Percentiles rank a stretch among this genome's conserved stretches.
phyloP scores from a whole-genome alignment of 805 yeast species.

The Helenozyma baotianmanensis region DNA sequence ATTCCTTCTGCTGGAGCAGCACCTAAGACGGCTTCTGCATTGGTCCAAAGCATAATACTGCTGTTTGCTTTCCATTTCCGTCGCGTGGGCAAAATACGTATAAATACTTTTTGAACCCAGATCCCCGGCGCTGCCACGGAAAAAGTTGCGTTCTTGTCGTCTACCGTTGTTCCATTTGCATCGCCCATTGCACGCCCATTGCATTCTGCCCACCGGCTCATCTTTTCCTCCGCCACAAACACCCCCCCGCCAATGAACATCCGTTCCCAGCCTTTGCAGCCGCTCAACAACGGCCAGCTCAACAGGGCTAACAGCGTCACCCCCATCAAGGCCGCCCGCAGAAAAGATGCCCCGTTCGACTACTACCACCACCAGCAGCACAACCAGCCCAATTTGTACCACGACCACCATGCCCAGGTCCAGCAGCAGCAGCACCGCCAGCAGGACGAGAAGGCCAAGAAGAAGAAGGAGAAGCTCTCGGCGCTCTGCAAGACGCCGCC shows the following conservation, averaged over 20 bases:
- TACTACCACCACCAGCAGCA: slow-evolving; percentile 13
- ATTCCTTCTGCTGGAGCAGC: neutral
- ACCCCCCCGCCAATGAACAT: slow-evolving; percentile 9
- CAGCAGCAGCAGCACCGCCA: slow-evolving; percentile 20
- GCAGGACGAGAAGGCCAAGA: slow-evolving; percentile 29
- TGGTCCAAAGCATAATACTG: slow-evolving; percentile 16
- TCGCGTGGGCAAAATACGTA: too few species aligned
- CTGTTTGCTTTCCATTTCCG: neutral
- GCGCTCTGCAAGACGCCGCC: slow-evolving; percentile 97
- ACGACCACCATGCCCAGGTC: slow-evolving; percentile 10
- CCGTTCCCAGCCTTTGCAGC: slow-evolving; percentile 47
- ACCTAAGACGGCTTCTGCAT: slow-evolving; percentile 4
- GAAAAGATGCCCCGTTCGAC: slow-evolving; percentile 21
- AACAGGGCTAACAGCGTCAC: slow-evolving; percentile 41
- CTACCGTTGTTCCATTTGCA: neutral
- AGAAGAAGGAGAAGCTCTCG: slow-evolving; percentile 84
- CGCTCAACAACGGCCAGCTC: slow-evolving; percentile 49
- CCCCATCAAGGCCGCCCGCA: slow-evolving; percentile 31
- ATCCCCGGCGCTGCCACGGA: neutral
- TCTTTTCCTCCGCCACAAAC: neutral
- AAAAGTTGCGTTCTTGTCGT: neutral
- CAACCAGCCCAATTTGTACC: slow-evolving; percentile 8
- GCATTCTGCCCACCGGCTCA: neutral
- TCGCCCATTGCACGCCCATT: neutral
- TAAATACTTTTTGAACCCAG: neutral